A percentile compares a stretch with the other conserved stretches of the same genome.
phyloP scores from a whole-genome alignment of 345 rosid species.

The Streptanthus diversifolius region DNA sequence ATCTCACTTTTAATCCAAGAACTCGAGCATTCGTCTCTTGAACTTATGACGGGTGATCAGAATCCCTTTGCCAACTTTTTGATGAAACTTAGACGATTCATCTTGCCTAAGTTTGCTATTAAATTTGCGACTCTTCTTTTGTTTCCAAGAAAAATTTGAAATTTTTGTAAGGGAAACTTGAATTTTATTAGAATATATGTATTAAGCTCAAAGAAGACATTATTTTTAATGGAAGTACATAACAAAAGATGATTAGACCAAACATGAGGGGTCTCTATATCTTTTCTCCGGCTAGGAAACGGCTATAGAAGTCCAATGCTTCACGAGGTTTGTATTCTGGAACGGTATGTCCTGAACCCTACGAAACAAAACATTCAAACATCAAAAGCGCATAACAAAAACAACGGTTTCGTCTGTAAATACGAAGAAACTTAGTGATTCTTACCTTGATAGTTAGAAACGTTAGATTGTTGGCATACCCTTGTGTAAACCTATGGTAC shows the following conservation, averaged over 20 bases:
- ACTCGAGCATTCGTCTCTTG: too few species aligned
- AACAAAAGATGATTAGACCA: neutral
- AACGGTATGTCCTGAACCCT: conserved; percentile 88
- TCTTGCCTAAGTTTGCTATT: too few species aligned
- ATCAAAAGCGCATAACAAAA: neutral
- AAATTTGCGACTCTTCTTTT: too few species aligned
- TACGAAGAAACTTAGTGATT: neutral
- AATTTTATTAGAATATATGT: neutral
- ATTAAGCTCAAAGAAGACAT: neutral
- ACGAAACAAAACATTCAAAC: conserved; percentile 7
- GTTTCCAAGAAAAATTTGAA: too few species aligned
- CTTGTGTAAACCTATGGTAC: conserved; percentile 54
- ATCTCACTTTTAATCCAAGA: too few species aligned
- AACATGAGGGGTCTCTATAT: conserved; percentile 33
- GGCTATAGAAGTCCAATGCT: conserved; percentile 68
- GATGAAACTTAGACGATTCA: too few species aligned
- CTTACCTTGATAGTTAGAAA: conserved; percentile 70
- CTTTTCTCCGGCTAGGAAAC: conserved; percentile 54
- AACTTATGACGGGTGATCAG: too few species aligned
- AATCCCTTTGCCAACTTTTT: too few species aligned
- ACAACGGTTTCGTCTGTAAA: neutral
- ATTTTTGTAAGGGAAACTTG: neutral
- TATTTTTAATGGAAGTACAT: neutral
- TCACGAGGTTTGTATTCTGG: conserved; percentile 85
- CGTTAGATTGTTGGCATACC: conserved; percentile 70